Evolutionary conservation across 179 eudicot genomes (phyloP).

Genomic region (Silene vulgaris): DNA sequence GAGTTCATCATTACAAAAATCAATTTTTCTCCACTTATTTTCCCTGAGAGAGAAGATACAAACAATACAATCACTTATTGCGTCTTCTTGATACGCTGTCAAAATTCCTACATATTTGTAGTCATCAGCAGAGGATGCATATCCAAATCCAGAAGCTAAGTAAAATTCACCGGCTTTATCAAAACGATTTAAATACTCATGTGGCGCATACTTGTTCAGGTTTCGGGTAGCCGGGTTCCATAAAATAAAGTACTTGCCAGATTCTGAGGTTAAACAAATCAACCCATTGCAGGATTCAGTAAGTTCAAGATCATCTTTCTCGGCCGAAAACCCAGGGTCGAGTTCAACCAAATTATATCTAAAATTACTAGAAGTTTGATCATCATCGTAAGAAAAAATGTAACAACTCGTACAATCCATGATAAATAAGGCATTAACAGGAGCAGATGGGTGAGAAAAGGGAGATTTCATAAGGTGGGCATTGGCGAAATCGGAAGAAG

Average conservation of each 20-base stretch:
- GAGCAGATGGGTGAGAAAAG: too few relatives aligned
- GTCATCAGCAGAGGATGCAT: slow-evolving; percentile 16
- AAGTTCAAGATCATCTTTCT: neutral
- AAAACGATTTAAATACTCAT: neutral
- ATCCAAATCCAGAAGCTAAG: slow-evolving; percentile 20
- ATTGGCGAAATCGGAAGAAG: too few relatives aligned
- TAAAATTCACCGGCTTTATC: neutral
- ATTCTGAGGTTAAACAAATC: slow-evolving; percentile 1
- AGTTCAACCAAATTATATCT: neutral
- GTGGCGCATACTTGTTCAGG: neutral
- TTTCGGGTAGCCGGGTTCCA: slow-evolving; percentile 10
- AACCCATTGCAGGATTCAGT: slow-evolving; percentile 18
- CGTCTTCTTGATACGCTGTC: neutral
- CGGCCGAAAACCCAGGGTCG: neutral
- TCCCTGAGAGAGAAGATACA: too few relatives aligned
- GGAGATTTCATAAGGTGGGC: too few relatives aligned
- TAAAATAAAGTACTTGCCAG: neutral
- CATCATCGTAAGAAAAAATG: too few relatives aligned
- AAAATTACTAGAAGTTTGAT: neutral
- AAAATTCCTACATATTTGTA: slow-evolving; percentile 17
- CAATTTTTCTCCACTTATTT: slow-evolving; percentile 15
- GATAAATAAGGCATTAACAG: too few relatives aligned
- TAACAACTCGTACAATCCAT: too few relatives aligned
- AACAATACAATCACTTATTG: neutral
- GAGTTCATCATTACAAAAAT: neutral